Evolutionary conservation across 202 grass and related monocot genomes (phyloP).

Genomic region (Schoenoplectus tabernaemontani): DNA sequence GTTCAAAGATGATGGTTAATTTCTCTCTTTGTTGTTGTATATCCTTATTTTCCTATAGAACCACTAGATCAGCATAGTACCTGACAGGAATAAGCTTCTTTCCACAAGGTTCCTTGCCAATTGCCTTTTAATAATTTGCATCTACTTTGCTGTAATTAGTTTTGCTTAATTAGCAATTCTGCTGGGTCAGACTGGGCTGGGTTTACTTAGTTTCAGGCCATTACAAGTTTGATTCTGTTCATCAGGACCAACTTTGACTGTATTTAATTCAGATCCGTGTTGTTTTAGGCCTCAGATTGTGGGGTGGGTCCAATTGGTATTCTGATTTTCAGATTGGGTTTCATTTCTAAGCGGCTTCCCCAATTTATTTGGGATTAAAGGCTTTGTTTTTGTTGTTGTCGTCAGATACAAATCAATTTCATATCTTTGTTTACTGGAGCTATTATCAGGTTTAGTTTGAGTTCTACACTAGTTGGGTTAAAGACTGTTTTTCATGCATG

Average conservation of each 20-base stretch:
- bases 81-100: not conserved
- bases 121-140: too few species aligned
- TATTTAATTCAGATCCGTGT: not conserved
- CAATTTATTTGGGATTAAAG: too few species aligned
- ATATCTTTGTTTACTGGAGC: not conserved
- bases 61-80: not conserved
- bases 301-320: not conserved
- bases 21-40: not conserved
- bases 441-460: not conserved
- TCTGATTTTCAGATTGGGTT: too few species aligned
- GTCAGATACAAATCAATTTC: not conserved
- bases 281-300: not conserved
- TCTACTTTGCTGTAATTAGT: not conserved
- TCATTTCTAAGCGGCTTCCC: too few species aligned
- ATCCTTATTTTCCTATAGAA: not conserved
- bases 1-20: constrained; percentile 24
- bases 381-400: too few species aligned
- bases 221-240: not conserved
- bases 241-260: not conserved
- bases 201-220: not conserved
- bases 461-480: not conserved
- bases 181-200: too few species aligned
- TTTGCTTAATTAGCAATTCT: not conserved
- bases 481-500: not conserved
- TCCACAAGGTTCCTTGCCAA: too few species aligned